Evolutionary conservation across 2,329 filamentous ascomycete species (phyloP).

Genomic region (Colletotrichum australisinense): DNA sequence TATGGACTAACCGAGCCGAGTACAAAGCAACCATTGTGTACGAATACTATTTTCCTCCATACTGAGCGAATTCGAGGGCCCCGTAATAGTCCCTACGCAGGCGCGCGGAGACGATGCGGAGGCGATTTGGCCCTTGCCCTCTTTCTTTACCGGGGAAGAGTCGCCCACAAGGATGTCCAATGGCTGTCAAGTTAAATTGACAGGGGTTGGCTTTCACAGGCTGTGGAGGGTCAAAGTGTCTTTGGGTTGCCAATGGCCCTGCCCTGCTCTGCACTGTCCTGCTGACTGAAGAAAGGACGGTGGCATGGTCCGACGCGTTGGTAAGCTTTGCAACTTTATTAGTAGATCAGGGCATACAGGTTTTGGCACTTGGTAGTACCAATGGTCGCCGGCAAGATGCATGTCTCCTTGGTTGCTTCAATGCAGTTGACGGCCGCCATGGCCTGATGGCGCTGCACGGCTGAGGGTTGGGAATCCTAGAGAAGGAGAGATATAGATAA

Average conservation of each 20-base stretch:
- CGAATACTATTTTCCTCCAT: neutral
- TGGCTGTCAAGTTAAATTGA: neutral
- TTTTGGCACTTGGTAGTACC: neutral
- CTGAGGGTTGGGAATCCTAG: neutral
- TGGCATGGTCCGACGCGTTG: conserved; percentile 17
- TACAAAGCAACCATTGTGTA: neutral
- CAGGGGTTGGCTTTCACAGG: neutral
- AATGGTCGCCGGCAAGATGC: neutral
- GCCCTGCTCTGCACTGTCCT: conserved; percentile 23
- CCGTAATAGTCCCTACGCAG: neutral
- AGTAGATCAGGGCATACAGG: neutral
- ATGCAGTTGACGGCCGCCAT: conserved; percentile 13
- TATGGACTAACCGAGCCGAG: neutral
- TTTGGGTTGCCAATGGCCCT: neutral
- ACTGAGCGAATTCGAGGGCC: neutral
- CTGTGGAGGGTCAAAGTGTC: neutral
- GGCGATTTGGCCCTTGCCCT: conserved; percentile 23
- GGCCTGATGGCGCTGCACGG: conserved; percentile 14
- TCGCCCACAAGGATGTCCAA: conserved; percentile 2
- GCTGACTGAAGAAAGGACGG: neutral
- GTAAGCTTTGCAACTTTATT: conserved; percentile 4
- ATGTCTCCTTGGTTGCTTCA: neutral
- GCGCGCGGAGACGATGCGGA: conserved; percentile 25
- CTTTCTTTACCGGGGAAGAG: conserved; percentile 24
- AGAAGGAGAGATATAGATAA: conserved; percentile 9